Percentiles rank a stretch among this genome's conserved stretches.
Evolutionary conservation across 352 stramenopile genomes (phyloP).

Genomic region (Phytophthora citrophthora): DNA sequence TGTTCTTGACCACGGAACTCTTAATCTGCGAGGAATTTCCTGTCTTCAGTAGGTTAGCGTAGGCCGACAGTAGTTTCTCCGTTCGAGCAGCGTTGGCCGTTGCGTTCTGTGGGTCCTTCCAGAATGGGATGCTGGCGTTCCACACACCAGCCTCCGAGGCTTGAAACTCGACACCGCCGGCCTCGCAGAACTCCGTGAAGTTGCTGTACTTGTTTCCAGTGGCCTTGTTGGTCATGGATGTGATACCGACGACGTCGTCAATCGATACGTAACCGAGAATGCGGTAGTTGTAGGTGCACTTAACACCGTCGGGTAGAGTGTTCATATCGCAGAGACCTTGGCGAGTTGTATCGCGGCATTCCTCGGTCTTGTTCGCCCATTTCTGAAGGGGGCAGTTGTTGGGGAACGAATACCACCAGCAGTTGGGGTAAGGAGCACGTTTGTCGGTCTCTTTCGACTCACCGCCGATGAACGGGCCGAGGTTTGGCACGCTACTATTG

Average conservation of each 20-base stretch:
- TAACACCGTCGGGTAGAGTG: constrained; percentile 51
- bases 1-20: constrained; percentile 34
- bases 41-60: constrained; percentile 42
- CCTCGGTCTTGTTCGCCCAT: constrained; percentile 17
- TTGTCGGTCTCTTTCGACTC: constrained; percentile 37
- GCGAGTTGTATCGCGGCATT: constrained; percentile 37
- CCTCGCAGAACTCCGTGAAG: constrained; percentile 47
- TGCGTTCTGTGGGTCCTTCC: constrained; percentile 39
- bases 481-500: constrained; percentile 23
- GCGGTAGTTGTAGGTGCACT: constrained; percentile 68
- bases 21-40: constrained; percentile 43
- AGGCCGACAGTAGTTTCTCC: constrained; percentile 49
- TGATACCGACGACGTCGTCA: constrained; percentile 82
- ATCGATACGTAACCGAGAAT: constrained; percentile 69
- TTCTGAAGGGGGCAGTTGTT: constrained; percentile 53
- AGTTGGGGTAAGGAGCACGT: constrained; percentile 59
- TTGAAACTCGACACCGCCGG: constrained; percentile 56
- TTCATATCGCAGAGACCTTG: constrained; percentile 47
- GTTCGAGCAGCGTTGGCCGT: constrained; percentile 52
- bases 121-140: constrained; percentile 52
- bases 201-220: constrained; percentile 7
- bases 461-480: constrained; percentile 55
- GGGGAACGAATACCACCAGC: constrained; percentile 73
- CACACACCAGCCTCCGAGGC: constrained; percentile 6
- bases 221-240: constrained; percentile 25